phyloP scores from a whole-genome alignment of 2,329 filamentous ascomycete species.

The Penicillium sp. region DNA sequence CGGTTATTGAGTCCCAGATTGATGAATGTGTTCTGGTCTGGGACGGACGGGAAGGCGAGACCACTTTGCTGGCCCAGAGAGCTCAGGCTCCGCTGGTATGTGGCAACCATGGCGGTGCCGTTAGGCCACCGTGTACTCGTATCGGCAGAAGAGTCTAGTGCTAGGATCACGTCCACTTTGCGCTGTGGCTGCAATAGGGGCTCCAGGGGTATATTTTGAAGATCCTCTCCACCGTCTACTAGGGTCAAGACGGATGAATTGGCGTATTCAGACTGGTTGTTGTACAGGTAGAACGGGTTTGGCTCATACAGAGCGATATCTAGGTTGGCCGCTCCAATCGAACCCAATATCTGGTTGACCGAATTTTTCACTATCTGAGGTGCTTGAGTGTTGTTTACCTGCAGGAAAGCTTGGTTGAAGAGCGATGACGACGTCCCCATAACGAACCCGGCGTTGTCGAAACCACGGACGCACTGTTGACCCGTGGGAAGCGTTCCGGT shows the following conservation, averaged over 20 bases:
- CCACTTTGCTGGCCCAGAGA: background rate
- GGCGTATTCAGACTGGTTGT: conserved; percentile 62
- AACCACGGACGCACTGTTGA: conserved; percentile 67
- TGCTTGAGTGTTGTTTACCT: background rate
- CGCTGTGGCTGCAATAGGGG: conserved; percentile 71
- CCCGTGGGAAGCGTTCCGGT: conserved; percentile 56
- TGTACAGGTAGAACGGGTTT: conserved; percentile 72
- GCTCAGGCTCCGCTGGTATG: conserved; percentile 63
- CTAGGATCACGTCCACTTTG: conserved; percentile 74
- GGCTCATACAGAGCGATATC: conserved; percentile 64
- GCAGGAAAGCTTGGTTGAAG: conserved; percentile 48
- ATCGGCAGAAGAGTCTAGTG: conserved; percentile 73
- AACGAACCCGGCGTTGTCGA: conserved; percentile 74
- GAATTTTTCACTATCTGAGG: background rate
- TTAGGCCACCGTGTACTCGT: conserved; percentile 65
- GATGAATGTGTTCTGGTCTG: conserved; percentile 37
- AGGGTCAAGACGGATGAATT: conserved; percentile 51
- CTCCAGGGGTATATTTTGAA: conserved; percentile 75
- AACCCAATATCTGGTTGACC: conserved; percentile 63
- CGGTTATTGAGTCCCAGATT: conserved; percentile 68
- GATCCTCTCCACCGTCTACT: conserved; percentile 59
- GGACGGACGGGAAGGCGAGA: background rate
- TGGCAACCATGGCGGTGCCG: conserved; percentile 70
- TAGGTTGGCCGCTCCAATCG: conserved; percentile 63
- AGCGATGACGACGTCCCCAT: conserved; percentile 60